Conservation (phyloP, 176 grass and related monocot species). For the Elaeis guineensis region DNA sequence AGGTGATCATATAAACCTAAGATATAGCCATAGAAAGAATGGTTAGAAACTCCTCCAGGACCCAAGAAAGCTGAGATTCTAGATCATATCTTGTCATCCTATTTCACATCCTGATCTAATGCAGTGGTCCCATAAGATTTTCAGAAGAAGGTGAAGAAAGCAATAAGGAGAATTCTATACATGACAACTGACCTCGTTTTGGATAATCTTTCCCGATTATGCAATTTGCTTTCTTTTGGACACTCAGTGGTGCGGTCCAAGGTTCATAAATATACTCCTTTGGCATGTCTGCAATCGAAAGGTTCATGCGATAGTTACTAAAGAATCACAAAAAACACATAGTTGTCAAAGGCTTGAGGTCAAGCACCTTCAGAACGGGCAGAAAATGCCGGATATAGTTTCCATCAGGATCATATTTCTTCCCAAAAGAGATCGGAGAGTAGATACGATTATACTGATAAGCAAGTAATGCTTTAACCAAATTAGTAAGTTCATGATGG, state of each 20-base stretch:
- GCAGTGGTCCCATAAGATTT: neutral
- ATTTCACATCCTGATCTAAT: neutral
- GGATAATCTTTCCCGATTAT: slow-evolving; percentile 82
- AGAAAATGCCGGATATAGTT: slow-evolving; percentile 86
- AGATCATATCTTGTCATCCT: neutral
- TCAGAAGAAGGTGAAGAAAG: neutral
- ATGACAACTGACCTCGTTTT: slow-evolving; percentile 47
- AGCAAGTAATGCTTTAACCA: neutral
- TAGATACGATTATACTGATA: slow-evolving; percentile 75
- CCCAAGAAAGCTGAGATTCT: no score
- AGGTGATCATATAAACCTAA: no score
- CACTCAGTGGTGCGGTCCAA: slow-evolving; percentile 69
- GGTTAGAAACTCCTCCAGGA: no score
- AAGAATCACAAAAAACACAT: neutral
- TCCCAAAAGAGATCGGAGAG: slow-evolving; percentile 81
- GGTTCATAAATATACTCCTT: slow-evolving; percentile 93
- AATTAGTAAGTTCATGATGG: slow-evolving; percentile 9
- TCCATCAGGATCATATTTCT: slow-evolving; percentile 83
- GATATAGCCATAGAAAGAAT: no score
- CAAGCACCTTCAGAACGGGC: slow-evolving; percentile 59
- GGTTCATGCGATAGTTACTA: neutral
- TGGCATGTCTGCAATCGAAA: slow-evolving; percentile 58
- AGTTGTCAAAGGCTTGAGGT: slow-evolving; percentile 4
- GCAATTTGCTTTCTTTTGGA: slow-evolving; percentile 85
- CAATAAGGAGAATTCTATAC: neutral